These are phyloP conservation scores for Suhomyces bribrorum DNA, from an alignment of 1,139 yeast genomes.

Conservation along the genomic window DNA sequence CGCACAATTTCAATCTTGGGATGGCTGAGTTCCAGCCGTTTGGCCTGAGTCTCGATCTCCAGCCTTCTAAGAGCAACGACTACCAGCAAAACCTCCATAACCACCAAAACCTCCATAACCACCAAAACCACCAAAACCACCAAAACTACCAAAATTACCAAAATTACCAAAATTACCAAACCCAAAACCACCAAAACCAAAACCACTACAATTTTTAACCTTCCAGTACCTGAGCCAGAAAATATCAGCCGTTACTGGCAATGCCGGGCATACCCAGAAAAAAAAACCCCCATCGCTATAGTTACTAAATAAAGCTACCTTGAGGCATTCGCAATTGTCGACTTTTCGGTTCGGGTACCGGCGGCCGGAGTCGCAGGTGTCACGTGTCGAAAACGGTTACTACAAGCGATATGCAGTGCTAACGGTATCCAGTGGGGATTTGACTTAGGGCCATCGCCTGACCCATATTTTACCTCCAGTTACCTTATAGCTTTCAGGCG, in stretches of 20 bases:
- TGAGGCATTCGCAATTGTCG: not conserved
- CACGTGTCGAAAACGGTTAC: conserved; percentile 4
- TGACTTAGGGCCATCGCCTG: not conserved
- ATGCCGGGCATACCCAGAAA: not conserved
- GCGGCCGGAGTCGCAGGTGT: conserved; percentile 1
- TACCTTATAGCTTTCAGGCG: too few species aligned
- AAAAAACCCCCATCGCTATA: too few species aligned
- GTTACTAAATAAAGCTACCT: too few species aligned
- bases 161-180: too few species aligned
- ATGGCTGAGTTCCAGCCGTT: conserved; percentile 17
- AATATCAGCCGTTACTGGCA: too few species aligned
- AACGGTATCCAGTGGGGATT: not conserved
- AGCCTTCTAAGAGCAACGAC: not conserved
- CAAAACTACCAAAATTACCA: too few species aligned
- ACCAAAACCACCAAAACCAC: too few species aligned
- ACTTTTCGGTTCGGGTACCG: conserved; percentile 3
- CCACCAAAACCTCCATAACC: not conserved
- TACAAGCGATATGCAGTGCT: conserved; percentile 1
- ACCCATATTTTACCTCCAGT: too few species aligned
- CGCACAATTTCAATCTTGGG: conserved; percentile 19
- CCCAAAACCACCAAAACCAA: too few species aligned
- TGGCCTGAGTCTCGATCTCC: conserved; percentile 10
- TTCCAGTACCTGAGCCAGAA: too few species aligned
- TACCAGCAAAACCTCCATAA: not conserved
- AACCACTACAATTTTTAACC: too few species aligned